Conservation (phyloP, 2,329 filamentous ascomycete genomes). For the Xylariaceae sp. region DNA sequence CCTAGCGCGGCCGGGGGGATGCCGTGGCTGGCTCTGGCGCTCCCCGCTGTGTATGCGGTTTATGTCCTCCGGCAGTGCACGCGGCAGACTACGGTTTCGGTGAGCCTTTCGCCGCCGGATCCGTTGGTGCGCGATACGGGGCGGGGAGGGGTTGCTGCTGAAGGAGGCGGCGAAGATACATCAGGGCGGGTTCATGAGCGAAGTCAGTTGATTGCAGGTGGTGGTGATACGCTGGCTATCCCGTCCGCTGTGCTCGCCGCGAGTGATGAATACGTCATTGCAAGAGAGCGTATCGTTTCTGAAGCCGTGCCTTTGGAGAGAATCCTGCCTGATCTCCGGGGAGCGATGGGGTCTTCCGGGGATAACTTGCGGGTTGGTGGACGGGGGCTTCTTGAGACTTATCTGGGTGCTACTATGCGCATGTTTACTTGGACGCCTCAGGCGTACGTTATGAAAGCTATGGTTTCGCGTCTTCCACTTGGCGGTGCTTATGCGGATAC, state of each 20-base stretch:
- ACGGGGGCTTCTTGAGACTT: slow-evolving; percentile 19
- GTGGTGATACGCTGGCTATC: slow-evolving; percentile 1
- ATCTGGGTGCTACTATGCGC: slow-evolving; percentile 24
- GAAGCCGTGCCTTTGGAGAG: slow-evolving; percentile 7
- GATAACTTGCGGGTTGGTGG: neutral
- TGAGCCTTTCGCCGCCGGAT: slow-evolving; percentile 14
- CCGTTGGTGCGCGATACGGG: neutral
- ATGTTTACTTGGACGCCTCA: slow-evolving; percentile 27
- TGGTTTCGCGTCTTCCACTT: slow-evolving; percentile 13
- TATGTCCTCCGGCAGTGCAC: slow-evolving; percentile 15
- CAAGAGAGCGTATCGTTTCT: slow-evolving; percentile 24
- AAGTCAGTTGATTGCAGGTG: too few relatives aligned
- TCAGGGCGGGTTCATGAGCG: neutral
- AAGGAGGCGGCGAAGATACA: neutral
- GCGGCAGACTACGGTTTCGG: slow-evolving; percentile 10
- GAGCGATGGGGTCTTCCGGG: neutral
- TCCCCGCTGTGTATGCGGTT: slow-evolving; percentile 18
- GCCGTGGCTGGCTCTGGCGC: slow-evolving; percentile 9
- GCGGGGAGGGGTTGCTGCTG: neutral
- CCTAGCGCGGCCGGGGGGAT: neutral
- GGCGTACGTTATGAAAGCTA: slow-evolving; percentile 21
- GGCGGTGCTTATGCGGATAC: slow-evolving; percentile 9
- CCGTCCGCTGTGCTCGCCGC: slow-evolving; percentile 10
- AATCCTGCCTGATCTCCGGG: slow-evolving; percentile 6
- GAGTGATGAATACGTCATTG: slow-evolving; percentile 16